Evolutionary conservation across 1,139 yeast genomes (phyloP), one percentile per base, ranked within the genome.

Genomic region (Suhomyces terraborum): DNA sequence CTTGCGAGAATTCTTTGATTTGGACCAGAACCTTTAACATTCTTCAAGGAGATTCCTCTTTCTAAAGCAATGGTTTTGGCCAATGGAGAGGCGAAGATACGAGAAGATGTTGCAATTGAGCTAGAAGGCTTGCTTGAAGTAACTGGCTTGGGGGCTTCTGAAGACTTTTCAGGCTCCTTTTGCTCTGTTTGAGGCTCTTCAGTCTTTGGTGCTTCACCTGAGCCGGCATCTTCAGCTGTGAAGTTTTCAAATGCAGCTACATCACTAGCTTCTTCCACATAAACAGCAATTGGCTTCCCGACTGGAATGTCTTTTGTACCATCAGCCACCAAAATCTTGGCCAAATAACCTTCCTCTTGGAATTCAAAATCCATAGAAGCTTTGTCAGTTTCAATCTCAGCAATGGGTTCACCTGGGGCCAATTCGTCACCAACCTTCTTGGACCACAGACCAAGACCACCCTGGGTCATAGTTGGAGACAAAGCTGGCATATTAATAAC

Each of bases 351-450:
- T 46, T 94, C 99, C 57, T 94, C 99, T 73, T 91, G 98, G 76
- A 93, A 93, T 71, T 93, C 99, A 59, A 89, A 93, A 70, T 94
- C 99, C 96, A 93, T 93, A 51, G 91, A 85, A 44, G 99, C 98
- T 76, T 93, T 93, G 67, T 93, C 99, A 52, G 99, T 93, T 73
- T 93, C 98, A 52, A 93, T 85, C 68, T 93, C 98, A 43, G 96
- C 97, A 55, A 93, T 80, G 42, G 94, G 83, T 62, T 91, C 97
- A 66, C 98, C 98, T 21, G 97, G 94, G 20, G 76, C 56, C 54
- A 93, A 79, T 65, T 80, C 69, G 62, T 93, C 98, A 59, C 98
- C 98, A 38, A 83, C 88, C 40, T 79, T 69, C 73, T 89, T 91
- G 60, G 82, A 78, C 98, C 98, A 93, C 46, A 80, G 75, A 36